Percentiles rank a stretch among this genome's conserved stretches.
These are phyloP conservation scores for Torulaspora microellipsoides DNA, from an alignment of 805 yeast species.

Conservation along the genomic window DNA sequence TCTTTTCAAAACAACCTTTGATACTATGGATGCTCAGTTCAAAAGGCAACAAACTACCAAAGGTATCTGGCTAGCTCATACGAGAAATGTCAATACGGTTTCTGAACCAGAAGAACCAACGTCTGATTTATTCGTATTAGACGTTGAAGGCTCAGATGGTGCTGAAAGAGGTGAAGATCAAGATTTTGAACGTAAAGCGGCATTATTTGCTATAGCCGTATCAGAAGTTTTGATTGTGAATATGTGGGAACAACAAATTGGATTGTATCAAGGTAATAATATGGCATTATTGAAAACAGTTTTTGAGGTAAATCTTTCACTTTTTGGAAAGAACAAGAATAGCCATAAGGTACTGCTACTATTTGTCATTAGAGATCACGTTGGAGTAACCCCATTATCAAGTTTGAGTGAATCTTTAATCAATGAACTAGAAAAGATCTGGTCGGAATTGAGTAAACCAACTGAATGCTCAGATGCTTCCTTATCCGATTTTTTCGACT, in stretches of 20 bases:
- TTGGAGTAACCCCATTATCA: slow-evolving; percentile 78
- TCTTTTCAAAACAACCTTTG: slow-evolving; percentile 81
- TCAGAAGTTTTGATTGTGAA: slow-evolving; percentile 87
- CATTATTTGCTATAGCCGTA: slow-evolving; percentile 88
- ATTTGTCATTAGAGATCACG: slow-evolving; percentile 89
- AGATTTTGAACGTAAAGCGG: slow-evolving; percentile 95
- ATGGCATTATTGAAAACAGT: slow-evolving; percentile 94
- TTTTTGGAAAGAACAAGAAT: slow-evolving; percentile 62
- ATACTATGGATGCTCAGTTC: slow-evolving; percentile 80
- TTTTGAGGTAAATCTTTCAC: slow-evolving; percentile 85
- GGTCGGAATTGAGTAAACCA: slow-evolving; percentile 78
- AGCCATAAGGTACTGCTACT: slow-evolving; percentile 62
- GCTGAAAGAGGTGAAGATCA: slow-evolving; percentile 97
- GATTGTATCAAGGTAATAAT: slow-evolving; percentile 95
- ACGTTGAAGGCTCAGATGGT: slow-evolving; percentile 99
- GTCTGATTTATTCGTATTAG: slow-evolving; percentile 70
- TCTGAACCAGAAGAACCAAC: slow-evolving; percentile 10
- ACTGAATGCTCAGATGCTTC: slow-evolving; percentile 48
- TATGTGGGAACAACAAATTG: slow-evolving; percentile 96
- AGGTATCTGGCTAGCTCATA: slow-evolving; percentile 73
- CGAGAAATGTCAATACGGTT: slow-evolving; percentile 37
- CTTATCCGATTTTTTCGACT: slow-evolving; percentile 76
- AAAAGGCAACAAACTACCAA: slow-evolving; percentile 87
- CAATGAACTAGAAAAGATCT: slow-evolving; percentile 68
- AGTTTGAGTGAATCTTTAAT: slow-evolving; percentile 65